phyloP scores from a whole-genome alignment of 768 basidiomycete species.

The Boletus patriciae region DNA sequence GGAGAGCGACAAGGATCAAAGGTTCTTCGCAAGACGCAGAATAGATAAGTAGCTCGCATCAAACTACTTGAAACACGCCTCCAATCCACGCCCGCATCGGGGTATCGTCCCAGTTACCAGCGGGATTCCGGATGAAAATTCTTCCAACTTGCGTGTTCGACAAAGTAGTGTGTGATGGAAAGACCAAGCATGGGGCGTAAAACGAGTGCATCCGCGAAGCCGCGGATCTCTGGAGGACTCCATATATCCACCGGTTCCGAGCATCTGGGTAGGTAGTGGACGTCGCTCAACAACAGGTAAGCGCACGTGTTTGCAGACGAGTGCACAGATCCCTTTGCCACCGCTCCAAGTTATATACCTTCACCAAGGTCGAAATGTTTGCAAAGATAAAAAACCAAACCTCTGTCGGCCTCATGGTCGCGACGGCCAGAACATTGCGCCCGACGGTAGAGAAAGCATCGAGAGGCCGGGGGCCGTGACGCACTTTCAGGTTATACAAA shows the following conservation, averaged over 20 bases:
- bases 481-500: not conserved
- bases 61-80: not conserved
- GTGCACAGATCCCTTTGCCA: constrained; percentile 2
- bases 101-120: not conserved
- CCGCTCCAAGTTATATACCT: not conserved
- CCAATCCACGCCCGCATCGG: not conserved
- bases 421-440: not conserved
- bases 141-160: not conserved
- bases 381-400: not conserved
- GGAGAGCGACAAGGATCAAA: not conserved
- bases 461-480: not conserved
- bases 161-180: not conserved
- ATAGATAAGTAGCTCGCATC: not conserved
- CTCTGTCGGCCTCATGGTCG: not conserved
- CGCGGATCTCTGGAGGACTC: not conserved
- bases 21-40: not conserved
- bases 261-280: not conserved
- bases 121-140: not conserved
- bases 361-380: not conserved
- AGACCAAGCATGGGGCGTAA: too few relatives aligned
- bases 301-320: not conserved
- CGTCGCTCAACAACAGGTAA: not conserved
- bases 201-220: not conserved
- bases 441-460: not conserved
- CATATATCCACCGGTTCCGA: not conserved